Evolutionary conservation across 768 basidiomycete species (phyloP).

Genomic region (Phaeolepiota aurea): DNA sequence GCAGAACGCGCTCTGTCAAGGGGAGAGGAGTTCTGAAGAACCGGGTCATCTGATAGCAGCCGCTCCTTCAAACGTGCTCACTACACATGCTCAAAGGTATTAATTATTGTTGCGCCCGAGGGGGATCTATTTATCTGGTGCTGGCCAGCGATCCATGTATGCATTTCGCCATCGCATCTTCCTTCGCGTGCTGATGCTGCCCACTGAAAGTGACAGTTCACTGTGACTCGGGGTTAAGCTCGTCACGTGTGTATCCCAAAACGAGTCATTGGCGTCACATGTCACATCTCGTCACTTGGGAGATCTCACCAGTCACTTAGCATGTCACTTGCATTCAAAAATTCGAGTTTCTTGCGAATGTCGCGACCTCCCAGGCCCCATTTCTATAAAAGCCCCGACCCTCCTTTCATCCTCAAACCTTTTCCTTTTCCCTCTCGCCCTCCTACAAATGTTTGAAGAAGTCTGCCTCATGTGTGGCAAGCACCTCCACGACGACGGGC

Average conservation of each 20-base stretch:
- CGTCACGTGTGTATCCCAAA: slow-evolving; percentile 12
- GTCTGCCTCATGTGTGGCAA: slow-evolving; percentile 68
- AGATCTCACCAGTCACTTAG: too few species aligned
- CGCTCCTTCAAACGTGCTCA: too few species aligned
- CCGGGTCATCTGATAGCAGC: too few species aligned
- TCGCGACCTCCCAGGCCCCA: slow-evolving; percentile 25
- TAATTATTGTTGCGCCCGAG: too few species aligned
- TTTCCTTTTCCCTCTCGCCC: slow-evolving; percentile 8
- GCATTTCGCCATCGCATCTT: too few species aligned
- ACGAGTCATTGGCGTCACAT: slow-evolving; percentile 18
- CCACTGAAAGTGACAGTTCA: neutral
- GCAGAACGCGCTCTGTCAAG: too few species aligned
- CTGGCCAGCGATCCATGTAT: too few species aligned
- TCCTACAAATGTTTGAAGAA: slow-evolving; percentile 63
- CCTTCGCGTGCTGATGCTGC: too few species aligned
- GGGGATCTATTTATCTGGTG: too few species aligned
- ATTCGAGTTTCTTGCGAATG: slow-evolving; percentile 26
- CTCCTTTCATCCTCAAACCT: slow-evolving; percentile 9
- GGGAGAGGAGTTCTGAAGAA: too few species aligned
- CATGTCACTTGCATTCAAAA: slow-evolving; percentile 16
- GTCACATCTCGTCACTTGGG: neutral
- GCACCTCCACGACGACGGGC: slow-evolving; percentile 57
- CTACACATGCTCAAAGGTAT: too few species aligned
- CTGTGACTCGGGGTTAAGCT: neutral
- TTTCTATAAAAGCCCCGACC: slow-evolving; percentile 26